Evolutionary conservation across 495 filamentous ascomycete genomes (phyloP), one percentile per base, ranked within the genome.

Genomic region (Sphaerosporella brunnea): DNA sequence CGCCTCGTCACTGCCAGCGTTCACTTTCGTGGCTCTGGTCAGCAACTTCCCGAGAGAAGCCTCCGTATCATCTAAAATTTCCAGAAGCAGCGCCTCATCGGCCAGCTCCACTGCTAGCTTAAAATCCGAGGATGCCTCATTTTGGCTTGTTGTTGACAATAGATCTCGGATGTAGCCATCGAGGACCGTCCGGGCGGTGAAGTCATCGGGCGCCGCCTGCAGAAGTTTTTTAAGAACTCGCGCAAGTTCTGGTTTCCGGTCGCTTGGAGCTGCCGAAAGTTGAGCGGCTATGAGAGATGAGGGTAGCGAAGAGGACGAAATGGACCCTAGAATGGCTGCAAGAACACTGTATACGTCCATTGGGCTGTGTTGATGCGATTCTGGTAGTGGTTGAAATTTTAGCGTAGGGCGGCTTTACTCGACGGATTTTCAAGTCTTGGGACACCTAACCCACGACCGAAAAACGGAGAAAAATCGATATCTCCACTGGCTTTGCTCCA

Each of bases 1-100:
- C 2, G 48, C 54, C 20, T 57, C 54, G 15, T 57, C 54, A 35
- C 52, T 57, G 21, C 28, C 20, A 35, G 30, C 36, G 39, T 57
- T 52, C n/a, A 44, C 39, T 4, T 38, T 48, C 24, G 25, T 48
- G n/a, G 43, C 52, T 35, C 13, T 19, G 9, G 8, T n/a, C 10
- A 46, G n/a, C 20, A 46, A 20, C 15, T 7, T 2, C 10, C 30
- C 25, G 8, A 36, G 5, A 19, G 9, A 18, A 2, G 11, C 28
- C 18, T 34, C 25, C 10, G 43, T 46, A 15, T 34, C 43, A 20
- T 46, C 43, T n/a, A 46, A 16, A 34, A 46, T 16, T 20, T 36
- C 9, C 10, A 20, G 13, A 20, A 46, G 43, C 25, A 46, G 24
- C 18, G 16, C 30, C n/a, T 34, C 43, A 19, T 46, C 16, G 10